phyloP scores from a whole-genome alignment of 2,329 filamentous ascomycete genomes.

The Tolypocladium sp. region DNA sequence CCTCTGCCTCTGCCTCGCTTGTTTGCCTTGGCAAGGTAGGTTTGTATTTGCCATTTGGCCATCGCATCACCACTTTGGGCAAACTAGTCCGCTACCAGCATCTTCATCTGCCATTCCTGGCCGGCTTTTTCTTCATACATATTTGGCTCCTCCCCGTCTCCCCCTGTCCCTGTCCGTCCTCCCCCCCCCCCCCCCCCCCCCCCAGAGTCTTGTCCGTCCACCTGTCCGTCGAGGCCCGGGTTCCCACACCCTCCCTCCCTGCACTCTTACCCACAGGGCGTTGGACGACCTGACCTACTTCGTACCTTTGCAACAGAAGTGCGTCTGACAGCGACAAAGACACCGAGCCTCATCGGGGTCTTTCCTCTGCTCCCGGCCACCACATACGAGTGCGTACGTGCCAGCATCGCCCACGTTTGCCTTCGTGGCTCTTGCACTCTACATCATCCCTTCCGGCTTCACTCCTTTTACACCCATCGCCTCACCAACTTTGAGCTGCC shows the following conservation, averaged over 20 bases:
- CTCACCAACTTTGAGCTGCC: not conserved
- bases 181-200: too few species aligned
- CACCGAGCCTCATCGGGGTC: not conserved
- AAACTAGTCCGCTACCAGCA: not conserved
- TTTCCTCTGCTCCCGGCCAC: not conserved
- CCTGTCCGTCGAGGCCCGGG: not conserved
- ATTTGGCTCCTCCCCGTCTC: not conserved
- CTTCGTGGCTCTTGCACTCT: not conserved
- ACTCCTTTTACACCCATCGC: not conserved
- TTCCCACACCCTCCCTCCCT: not conserved
- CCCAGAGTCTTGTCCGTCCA: not conserved
- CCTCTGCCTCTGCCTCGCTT: not conserved
- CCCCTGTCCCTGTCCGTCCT: not conserved
- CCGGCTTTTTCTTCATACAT: not conserved
- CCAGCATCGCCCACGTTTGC: not conserved
- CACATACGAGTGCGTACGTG: too few species aligned
- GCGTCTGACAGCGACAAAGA: too few species aligned
- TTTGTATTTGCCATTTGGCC: not conserved
- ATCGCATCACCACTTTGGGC: not conserved
- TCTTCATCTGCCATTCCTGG: not conserved
- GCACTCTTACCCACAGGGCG: too few species aligned
- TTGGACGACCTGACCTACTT: too few species aligned
- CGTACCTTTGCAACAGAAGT: not conserved
- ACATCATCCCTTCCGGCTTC: not conserved
- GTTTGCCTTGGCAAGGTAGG: not conserved